Conservation (phyloP, 345 rosid species). For the Salix koriyanagi region DNA sequence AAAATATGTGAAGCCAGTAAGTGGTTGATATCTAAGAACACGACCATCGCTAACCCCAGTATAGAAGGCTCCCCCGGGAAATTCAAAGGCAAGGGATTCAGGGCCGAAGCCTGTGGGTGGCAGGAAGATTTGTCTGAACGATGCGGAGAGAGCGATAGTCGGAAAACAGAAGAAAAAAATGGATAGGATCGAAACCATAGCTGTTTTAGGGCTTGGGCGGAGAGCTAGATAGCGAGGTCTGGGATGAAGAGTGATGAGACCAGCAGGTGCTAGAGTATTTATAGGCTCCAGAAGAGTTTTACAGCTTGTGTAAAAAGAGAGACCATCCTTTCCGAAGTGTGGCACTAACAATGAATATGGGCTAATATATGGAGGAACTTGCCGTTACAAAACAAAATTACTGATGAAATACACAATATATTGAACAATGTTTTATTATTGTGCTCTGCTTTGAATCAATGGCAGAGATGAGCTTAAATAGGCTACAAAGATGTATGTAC, state of each 20-base stretch:
- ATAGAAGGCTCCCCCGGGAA: neutral
- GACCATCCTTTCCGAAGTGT: neutral
- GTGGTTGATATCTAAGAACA: neutral
- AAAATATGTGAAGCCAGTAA: neutral
- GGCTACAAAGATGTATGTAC: no score
- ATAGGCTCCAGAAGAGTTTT: neutral
- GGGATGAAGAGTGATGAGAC: neutral
- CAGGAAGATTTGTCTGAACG: neutral
- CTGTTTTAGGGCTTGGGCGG: neutral
- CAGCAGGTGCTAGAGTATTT: neutral
- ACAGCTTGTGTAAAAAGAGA: neutral
- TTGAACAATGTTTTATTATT: no score
- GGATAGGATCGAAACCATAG: neutral
- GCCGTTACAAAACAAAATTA: no score
- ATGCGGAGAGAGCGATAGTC: neutral
- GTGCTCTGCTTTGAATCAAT: no score
- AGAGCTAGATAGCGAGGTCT: neutral
- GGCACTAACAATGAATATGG: neutral
- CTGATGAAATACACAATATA: no score
- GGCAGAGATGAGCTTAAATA: no score
- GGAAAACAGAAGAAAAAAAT: neutral
- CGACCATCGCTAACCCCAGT: neutral
- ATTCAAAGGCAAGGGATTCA: slow-evolving; percentile 5
- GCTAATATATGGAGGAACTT: no score
- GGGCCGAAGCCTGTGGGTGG: neutral